A percentile compares a stretch with the other conserved stretches of the same genome.
Evolutionary conservation across 768 basidiomycete genomes (phyloP).

Genomic region (Kwoniella heveanensis): DNA sequence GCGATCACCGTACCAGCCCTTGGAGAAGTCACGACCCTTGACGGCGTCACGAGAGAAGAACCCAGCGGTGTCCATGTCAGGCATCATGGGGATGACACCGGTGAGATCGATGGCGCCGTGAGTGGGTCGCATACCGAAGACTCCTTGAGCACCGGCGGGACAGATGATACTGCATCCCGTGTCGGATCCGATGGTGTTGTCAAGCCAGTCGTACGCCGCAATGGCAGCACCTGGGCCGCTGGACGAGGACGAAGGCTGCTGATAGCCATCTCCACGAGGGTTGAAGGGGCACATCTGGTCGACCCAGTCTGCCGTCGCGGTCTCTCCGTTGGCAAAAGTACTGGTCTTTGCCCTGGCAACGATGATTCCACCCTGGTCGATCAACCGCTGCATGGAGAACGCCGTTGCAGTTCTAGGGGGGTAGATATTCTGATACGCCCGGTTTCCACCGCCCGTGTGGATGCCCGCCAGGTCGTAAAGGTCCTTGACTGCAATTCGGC

Average conservation of each 20-base stretch:
- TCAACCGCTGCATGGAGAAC: too few relatives aligned
- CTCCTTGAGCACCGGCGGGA: conserved; percentile 33
- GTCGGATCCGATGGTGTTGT: conserved; percentile 48
- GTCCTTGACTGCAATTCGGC: too few relatives aligned
- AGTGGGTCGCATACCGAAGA: conserved; percentile 42
- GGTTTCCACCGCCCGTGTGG: too few relatives aligned
- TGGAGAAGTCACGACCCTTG: conserved; percentile 24
- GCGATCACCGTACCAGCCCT: conserved; percentile 20
- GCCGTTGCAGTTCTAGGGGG: too few relatives aligned
- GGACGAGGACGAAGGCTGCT: conserved; percentile 42
- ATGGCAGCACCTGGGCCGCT: conserved; percentile 41
- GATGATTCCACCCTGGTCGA: too few relatives aligned
- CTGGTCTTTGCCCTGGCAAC: too few relatives aligned
- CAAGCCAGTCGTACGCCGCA: conserved; percentile 51
- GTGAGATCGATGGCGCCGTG: conserved; percentile 30
- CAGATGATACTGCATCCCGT: conserved; percentile 51
- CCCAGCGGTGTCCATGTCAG: conserved; percentile 38
- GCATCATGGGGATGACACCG: conserved; percentile 37
- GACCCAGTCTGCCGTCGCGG: too few relatives aligned
- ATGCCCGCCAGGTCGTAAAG: too few relatives aligned
- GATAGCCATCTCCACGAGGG: conserved; percentile 48
- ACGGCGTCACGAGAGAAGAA: conserved; percentile 37
- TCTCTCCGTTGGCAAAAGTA: too few relatives aligned
- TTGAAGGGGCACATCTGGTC: too few relatives aligned
- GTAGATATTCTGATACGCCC: too few relatives aligned